Percentiles rank a stretch among this genome's conserved stretches.
Conservation (phyloP, 1,284 basidiomycete genomes). For the Cutaneotrichosporon dermatis region DNA sequence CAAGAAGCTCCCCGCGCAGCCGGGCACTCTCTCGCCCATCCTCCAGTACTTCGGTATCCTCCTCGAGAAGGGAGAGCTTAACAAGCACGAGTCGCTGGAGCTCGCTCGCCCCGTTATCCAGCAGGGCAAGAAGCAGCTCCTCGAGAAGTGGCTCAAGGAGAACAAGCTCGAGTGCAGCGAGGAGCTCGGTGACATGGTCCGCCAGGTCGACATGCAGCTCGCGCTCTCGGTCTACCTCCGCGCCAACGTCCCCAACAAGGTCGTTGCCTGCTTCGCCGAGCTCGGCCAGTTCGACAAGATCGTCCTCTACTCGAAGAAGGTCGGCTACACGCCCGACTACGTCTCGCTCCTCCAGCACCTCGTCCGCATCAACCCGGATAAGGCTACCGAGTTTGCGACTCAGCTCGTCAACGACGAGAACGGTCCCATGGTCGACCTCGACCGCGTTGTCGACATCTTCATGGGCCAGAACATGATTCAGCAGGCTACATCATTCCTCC, state of each 20-base stretch:
- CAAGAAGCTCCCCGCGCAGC: conserved; percentile 86
- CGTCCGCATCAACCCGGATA: conserved; percentile 94
- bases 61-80: conserved; percentile 95
- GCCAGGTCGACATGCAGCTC: conserved; percentile 85
- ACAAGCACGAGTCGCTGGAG: conserved; percentile 94
- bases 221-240: conserved; percentile 98
- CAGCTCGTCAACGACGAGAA: conserved; percentile 90
- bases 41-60: conserved; percentile 98
- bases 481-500: conserved; percentile 94
- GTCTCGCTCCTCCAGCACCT: conserved; percentile 92
- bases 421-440: conserved; percentile 90
- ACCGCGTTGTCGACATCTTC: conserved; percentile 96
- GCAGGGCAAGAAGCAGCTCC: conserved; percentile 93
- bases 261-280: conserved; percentile 97
- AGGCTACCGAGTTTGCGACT: conserved; percentile 96
- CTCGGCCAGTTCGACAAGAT: conserved; percentile 99
- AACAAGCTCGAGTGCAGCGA: conserved; percentile 99
- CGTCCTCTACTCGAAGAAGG: conserved; percentile 95
- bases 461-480: conserved; percentile 99
- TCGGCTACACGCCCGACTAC: conserved; percentile 91
- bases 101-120: conserved; percentile 92
- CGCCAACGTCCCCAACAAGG: conserved; percentile 98
- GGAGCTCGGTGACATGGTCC: conserved; percentile 96
- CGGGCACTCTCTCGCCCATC: conserved; percentile 91
- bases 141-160: conserved; percentile 99